Percentiles rank a stretch among this genome's conserved stretches.
Evolutionary conservation across 2,329 filamentous ascomycete species (phyloP).

Genomic region (Thielaviopsis cerberus): DNA sequence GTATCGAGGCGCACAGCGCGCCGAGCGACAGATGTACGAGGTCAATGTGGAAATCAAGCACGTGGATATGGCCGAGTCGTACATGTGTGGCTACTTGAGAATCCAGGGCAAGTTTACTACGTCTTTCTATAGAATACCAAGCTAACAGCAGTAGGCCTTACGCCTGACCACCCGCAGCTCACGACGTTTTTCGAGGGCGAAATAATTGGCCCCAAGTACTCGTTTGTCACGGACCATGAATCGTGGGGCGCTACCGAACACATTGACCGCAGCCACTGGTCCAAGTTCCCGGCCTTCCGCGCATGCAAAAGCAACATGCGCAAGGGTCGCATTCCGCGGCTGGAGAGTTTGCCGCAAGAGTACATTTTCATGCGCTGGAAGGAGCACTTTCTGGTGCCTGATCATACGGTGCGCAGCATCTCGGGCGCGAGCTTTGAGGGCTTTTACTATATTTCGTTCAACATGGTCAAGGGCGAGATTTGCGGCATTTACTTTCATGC

Average conservation of each 20-base stretch:
- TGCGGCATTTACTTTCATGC: conserved; percentile 95
- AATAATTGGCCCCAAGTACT: conserved; percentile 87
- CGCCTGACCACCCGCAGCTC: conserved; percentile 87
- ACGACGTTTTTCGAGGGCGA: conserved; percentile 98
- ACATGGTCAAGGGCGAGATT: conserved; percentile 69
- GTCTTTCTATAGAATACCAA: conserved; percentile 1
- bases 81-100: conserved; percentile 81
- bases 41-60: conserved; percentile 95
- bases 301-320: conserved; percentile 45
- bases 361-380: conserved; percentile 99
- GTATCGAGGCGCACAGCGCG: conserved; percentile 81
- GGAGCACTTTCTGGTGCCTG: conserved; percentile 89
- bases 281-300: conserved; percentile 70
- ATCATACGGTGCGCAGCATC: conserved; percentile 80
- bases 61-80: conserved; percentile 85
- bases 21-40: conserved; percentile 80
- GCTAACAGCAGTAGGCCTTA: conserved; percentile 44
- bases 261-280: conserved; percentile 85
- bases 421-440: conserved; percentile 92
- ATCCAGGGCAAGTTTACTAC: conserved; percentile 53
- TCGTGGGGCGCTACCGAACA: conserved; percentile 85
- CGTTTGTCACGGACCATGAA: conserved; percentile 77
- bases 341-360: conserved; percentile 61
- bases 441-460: conserved; percentile 98
- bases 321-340: conserved; percentile 36